These are phyloP conservation scores for Waltergamsia citrina DNA, from an alignment of 2,329 filamentous ascomycete genomes.

Conservation along the genomic window DNA sequence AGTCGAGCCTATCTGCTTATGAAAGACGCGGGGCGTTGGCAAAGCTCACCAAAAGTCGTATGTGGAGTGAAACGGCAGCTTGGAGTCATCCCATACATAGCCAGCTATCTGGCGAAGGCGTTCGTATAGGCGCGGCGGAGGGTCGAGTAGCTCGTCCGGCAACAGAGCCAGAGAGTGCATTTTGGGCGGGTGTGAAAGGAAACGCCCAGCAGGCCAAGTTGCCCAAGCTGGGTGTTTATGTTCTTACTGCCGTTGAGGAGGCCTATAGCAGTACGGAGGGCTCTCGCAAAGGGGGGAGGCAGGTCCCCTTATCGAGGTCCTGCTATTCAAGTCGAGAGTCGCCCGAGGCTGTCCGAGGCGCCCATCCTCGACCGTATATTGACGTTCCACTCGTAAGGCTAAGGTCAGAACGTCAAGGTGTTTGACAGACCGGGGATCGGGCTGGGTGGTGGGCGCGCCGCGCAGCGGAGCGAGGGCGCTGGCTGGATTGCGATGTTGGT, in stretches of 20 bases:
- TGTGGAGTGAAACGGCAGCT: slow-evolving; percentile 50
- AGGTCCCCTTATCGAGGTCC: too few species aligned
- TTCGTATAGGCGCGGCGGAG: slow-evolving; percentile 61
- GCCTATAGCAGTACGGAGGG: not conserved
- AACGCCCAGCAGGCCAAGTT: not conserved
- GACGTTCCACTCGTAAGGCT: too few species aligned
- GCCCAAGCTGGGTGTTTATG: not conserved
- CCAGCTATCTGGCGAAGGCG: slow-evolving; percentile 63
- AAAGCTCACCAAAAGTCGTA: slow-evolving; percentile 81
- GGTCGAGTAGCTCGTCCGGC: slow-evolving; percentile 48
- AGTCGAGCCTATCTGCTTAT: too few species aligned
- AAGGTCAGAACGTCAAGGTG: too few species aligned
- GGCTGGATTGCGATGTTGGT: not conserved
- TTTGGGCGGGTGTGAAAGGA: slow-evolving; percentile 13
- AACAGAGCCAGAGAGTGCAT: slow-evolving; percentile 43
- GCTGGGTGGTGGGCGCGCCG: not conserved
- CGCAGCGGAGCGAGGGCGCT: not conserved
- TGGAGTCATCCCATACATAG: slow-evolving; percentile 66
- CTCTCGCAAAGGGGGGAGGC: not conserved
- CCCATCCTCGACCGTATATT: slow-evolving; percentile 3
- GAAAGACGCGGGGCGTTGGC: too few species aligned
- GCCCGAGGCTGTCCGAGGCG: slow-evolving; percentile 3
- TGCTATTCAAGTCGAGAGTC: slow-evolving; percentile 1
- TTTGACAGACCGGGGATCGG: not conserved
- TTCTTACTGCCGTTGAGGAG: too few species aligned